Evolutionary conservation across 129 eudicot species (phyloP), one percentile per base, ranked within the genome.

Genomic region (Ambrosia artemisiifolia): DNA sequence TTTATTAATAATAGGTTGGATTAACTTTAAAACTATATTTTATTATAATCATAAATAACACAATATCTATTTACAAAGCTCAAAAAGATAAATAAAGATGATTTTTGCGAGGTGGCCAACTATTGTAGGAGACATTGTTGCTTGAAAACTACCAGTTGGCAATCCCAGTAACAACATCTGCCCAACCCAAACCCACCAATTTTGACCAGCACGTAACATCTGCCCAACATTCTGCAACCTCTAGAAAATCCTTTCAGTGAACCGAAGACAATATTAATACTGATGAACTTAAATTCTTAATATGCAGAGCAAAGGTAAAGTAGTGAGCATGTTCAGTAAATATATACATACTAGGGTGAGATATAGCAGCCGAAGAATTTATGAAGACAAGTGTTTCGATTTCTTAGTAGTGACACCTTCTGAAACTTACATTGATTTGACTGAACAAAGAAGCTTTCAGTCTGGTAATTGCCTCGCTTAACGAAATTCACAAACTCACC

Each of bases 371-470:
- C 24, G 1, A 48, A 7, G 7, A 30, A 30, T 67, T 42, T 13
- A 24, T 20, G 35, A 24, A 33, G 14, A 20, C 13, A 57, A 57
- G 6, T 18, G 73, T 65, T 46, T 47, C 40, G 65, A 40, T 63
- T 7, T 54, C 43, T 38, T 38, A 33, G 1, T 3, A 67, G 67
- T 53, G n/a, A n/a, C 48, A 12, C 19, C 32, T 46, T 44, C 51
- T 6, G 62, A 16, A 78, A 83, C 99, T 86, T 76, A 95, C 99
- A 95, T 83, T 95, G 89, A 71, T 86, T 88, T 71, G 90, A 82
- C n/a, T 86, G 85, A 60, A 95, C 66, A 68, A 86, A 79, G 84
- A 95, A 95, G 79, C 84, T 86, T 81, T 91, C 97, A 2, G 62
- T 84, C 76, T 85, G 91, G 70, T 84, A 88, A 66, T 95, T 88